These are phyloP conservation scores for Gentiana dahurica DNA, from an alignment of 257 asterid genomes.

Conservation along the genomic window DNA sequence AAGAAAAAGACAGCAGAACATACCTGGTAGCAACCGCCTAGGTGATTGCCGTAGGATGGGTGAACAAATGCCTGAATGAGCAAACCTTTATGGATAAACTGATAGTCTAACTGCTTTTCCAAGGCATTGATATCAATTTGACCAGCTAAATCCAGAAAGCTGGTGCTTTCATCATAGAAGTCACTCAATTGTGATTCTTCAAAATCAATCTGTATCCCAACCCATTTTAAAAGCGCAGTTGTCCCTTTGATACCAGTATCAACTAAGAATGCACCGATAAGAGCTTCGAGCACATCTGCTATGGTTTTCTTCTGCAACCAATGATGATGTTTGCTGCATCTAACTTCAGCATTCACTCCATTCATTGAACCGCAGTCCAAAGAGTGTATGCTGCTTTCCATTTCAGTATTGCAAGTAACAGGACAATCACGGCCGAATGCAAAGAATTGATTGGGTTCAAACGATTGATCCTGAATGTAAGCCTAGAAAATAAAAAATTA, in stretches of 20 bases:
- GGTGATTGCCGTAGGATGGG: constrained; percentile 67
- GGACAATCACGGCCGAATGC: constrained; percentile 78
- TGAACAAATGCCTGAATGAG: constrained; percentile 93
- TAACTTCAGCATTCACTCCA: constrained; percentile 32
- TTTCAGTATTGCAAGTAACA: constrained; percentile 45
- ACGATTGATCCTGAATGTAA: constrained; percentile 80
- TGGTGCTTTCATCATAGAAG: constrained; percentile 49
- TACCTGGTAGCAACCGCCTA: constrained; percentile 98
- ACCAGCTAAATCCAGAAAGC: constrained; percentile 50
- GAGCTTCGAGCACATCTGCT: constrained; percentile 92
- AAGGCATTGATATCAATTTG: constrained; percentile 41
- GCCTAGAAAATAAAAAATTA: constrained; percentile 35
- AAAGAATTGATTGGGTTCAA: constrained; percentile 57
- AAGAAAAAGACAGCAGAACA: constrained; percentile 9
- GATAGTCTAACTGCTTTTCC: constrained; percentile 46
- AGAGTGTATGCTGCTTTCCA: constrained; percentile 50
- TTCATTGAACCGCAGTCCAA: constrained; percentile 15
- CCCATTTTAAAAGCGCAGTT: constrained; percentile 74
- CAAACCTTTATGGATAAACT: constrained; percentile 67
- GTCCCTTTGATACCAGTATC: constrained; percentile 91
- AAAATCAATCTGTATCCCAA: constrained; percentile 62
- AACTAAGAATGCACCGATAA: constrained; percentile 78
- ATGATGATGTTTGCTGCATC: constrained; percentile 84
- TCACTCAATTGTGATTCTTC: constrained; percentile 31
- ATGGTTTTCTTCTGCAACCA: constrained; percentile 84